These are phyloP conservation scores for Exophiala lecanii-corni DNA, from an alignment of 2,329 filamentous ascomycete species.

Conservation along the genomic window DNA sequence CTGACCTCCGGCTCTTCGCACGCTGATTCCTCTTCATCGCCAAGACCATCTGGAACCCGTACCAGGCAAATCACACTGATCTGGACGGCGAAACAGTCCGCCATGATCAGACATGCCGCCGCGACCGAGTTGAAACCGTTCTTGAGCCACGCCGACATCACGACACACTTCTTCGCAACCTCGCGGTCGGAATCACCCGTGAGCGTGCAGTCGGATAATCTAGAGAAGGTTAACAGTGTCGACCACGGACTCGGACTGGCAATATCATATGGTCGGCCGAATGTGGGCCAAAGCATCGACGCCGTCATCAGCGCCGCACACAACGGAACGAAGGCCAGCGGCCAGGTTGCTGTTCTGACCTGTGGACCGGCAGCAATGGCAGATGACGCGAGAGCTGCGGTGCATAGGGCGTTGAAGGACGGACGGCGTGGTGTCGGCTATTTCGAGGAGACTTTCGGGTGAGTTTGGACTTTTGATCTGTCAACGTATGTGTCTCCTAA, in stretches of 20 bases:
- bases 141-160: constrained; percentile 30
- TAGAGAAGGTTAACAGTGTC: constrained; percentile 2
- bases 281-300: constrained; percentile 33
- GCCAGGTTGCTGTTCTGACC: constrained; percentile 37
- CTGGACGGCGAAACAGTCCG: constrained; percentile 32
- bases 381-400: constrained; percentile 40
- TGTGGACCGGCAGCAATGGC: constrained; percentile 46
- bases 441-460: constrained; percentile 46
- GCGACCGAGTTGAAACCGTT: constrained; percentile 27
- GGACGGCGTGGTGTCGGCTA: constrained; percentile 37
- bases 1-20: constrained; percentile 6
- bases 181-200: constrained; percentile 19
- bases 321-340: constrained; percentile 12
- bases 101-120: constrained; percentile 30
- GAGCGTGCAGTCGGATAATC: background rate
- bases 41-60: constrained; percentile 7
- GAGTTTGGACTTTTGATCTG: constrained; percentile 5
- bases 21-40: constrained; percentile 3
- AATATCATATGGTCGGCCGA: constrained; percentile 35
- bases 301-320: constrained; percentile 31
- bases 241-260: background rate
- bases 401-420: constrained; percentile 34
- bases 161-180: constrained; percentile 30
- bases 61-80: constrained; percentile 31
- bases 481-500: no score